Base-by-base conservation (phyloP, 2,329 filamentous ascomycete genomes). In the Talaromyces pinophilus region DNA sequence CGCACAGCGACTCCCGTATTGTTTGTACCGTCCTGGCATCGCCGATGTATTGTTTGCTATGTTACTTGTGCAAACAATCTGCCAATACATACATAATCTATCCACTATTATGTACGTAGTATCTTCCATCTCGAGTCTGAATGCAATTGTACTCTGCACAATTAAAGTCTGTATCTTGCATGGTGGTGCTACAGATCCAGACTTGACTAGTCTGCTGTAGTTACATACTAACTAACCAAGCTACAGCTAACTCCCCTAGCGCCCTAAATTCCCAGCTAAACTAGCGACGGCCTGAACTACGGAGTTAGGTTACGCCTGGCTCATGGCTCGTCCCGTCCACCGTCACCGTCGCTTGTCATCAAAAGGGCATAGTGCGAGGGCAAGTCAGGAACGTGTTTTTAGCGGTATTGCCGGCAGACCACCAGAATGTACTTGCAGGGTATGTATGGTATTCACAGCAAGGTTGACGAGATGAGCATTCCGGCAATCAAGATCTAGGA, bases 321-420 rank as follows among this genome's bases (percentile, higher is more conserved):
- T 61, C 17, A 66, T 65, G 48, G 66, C 64, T 54, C 52, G 64
- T 61, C 54, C 54, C 54, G 54, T 57, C 54, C 54, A 57, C 50
- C 50, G 28, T 54, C 50, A 54, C 50, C 28, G 28, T 54, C 50
- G 7, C 54, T 57, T 57, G 19, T 40, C 54, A 57, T 40, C 28
- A 57, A 67, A 50, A 40, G 63, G 63, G 64, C 61, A 63, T 61
- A 60, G 64, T 46, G 61, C 50, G 35, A 59, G 25, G 59, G 42
- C 65, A 67, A 69, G 67, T 64, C 67, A 69, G 67, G 67, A 68
- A 68, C 67, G 67, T 63, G 67, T 67, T 54, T 48, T 61, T 60
- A 60, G 57, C 40, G 57, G 19, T 11, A 35, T 25, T 35, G 38
- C 11, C 22, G n/a, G 22, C 19, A 25, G 44, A 17, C 40, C 33